A percentile compares a stretch with the other conserved stretches of the same genome.
phyloP scores from a whole-genome alignment of 257 asterid genomes.

The Salvia miltiorrhiza region DNA sequence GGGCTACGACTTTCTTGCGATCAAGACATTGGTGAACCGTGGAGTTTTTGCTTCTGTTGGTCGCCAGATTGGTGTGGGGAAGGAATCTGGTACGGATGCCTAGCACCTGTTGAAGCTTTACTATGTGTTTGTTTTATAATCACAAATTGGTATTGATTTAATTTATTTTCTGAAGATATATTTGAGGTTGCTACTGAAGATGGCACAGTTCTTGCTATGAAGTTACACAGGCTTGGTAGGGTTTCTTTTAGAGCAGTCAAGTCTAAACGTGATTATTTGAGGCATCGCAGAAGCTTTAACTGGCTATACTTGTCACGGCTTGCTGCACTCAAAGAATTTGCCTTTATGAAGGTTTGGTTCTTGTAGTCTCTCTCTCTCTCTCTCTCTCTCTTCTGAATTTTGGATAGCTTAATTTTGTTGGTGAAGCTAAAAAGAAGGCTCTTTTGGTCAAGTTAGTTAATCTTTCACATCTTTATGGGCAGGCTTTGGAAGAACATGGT shows the following conservation, averaged over 20 bases:
- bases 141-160: neutral
- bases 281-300: conserved; percentile 88
- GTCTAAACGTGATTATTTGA: conserved; percentile 93
- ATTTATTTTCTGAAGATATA: conserved; percentile 49
- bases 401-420: neutral
- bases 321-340: conserved; percentile 96
- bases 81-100: conserved; percentile 79
- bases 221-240: conserved; percentile 97
- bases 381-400: neutral
- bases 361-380: neutral
- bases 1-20: conserved; percentile 98
- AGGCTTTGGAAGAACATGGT: conserved; percentile 91
- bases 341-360: conserved; percentile 86
- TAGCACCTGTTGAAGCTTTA: conserved; percentile 6
- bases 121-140: conserved; percentile 3
- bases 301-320: conserved; percentile 97
- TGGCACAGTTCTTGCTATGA: conserved; percentile 91
- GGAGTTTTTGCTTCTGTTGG: conserved; percentile 92
- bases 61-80: conserved; percentile 94
- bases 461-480: conserved; percentile 23
- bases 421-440: conserved; percentile 28
- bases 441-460: conserved; percentile 34
- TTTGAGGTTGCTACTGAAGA: conserved; percentile 97
- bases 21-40: conserved; percentile 89
- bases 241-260: conserved; percentile 94